Evolutionary conservation across 371 early-diverging fungal species (phyloP).

Genomic region (Rhizopus stolonifer): DNA sequence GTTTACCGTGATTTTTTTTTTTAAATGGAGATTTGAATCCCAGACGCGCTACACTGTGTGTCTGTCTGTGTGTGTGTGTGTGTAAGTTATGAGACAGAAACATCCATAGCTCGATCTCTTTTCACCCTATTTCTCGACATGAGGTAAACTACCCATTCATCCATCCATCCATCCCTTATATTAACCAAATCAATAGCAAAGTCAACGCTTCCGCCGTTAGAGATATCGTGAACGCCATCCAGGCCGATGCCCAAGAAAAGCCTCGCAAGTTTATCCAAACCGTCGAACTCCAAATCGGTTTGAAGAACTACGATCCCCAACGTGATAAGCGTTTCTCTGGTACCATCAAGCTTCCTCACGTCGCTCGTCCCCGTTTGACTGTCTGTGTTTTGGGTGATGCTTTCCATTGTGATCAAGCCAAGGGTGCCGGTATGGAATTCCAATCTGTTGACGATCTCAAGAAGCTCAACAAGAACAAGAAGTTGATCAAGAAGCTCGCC

Average conservation of each 20-base stretch:
- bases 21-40: too few relatives aligned
- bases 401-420: conserved; percentile 89
- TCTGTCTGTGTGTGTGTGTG: too few relatives aligned
- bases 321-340: conserved; percentile 99
- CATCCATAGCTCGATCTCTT: background rate
- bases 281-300: conserved; percentile 96
- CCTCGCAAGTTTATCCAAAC: conserved; percentile 94
- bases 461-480: conserved; percentile 98
- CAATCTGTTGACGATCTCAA: conserved; percentile 95
- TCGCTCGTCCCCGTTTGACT: conserved; percentile 90
- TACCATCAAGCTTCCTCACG: conserved; percentile 92
- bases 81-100: background rate
- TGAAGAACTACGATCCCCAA: conserved; percentile 99
- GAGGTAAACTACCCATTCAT: conserved; percentile 32
- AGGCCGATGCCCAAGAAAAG: conserved; percentile 81
- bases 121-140: conserved; percentile 9
- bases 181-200: conserved; percentile 57
- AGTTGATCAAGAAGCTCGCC: conserved; percentile 95
- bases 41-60: too few relatives aligned
- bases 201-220: conserved; percentile 88
- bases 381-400: conserved; percentile 95
- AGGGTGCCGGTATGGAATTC: conserved; percentile 84
- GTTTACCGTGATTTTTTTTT: too few relatives aligned
- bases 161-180: conserved; percentile 20
- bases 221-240: conserved; percentile 70